Evolutionary conservation across 805 yeast species (phyloP).

Genomic region (Yarrowia deformans): DNA sequence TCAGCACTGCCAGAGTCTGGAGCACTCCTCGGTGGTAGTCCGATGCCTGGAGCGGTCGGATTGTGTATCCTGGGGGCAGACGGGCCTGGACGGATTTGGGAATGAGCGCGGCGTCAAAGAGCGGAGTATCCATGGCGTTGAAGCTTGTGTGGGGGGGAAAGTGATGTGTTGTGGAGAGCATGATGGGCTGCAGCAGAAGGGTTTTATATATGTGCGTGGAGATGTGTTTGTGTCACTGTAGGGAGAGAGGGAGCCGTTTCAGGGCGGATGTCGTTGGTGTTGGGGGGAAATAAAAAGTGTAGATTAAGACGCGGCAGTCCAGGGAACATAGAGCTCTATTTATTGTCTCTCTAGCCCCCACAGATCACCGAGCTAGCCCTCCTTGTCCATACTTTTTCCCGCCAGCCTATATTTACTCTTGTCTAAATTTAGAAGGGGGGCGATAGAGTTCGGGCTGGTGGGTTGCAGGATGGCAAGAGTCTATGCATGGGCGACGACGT

Average conservation of each 20-base stretch:
- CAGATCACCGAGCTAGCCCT: not conserved
- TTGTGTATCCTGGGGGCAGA: constrained; percentile 69
- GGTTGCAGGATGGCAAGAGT: not conserved
- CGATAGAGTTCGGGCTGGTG: constrained; percentile 33
- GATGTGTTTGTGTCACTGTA: not conserved
- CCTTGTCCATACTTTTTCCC: constrained; percentile 23
- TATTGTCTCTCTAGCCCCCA: not conserved
- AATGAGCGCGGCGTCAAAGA: constrained; percentile 46
- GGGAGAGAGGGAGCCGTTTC: not conserved
- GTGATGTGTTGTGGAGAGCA: constrained; percentile 25
- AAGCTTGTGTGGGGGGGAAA: not conserved
- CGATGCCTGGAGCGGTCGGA: constrained; percentile 61
- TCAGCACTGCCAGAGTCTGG: constrained; percentile 69
- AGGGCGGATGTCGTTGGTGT: not conserved
- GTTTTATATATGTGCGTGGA: constrained; percentile 8
- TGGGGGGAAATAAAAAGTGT: not conserved
- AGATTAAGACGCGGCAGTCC: not conserved
- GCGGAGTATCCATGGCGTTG: constrained; percentile 39
- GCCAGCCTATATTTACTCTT: constrained; percentile 36
- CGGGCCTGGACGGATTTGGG: constrained; percentile 45
- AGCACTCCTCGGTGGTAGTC: constrained; percentile 73
- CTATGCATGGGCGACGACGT: not conserved
- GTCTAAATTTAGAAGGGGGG: constrained; percentile 20
- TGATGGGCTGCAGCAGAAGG: not conserved
- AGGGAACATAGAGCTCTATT: not conserved